phyloP scores from a whole-genome alignment of 1,284 basidiomycete species.

The Pseudomicrostroma phylloplanum region DNA sequence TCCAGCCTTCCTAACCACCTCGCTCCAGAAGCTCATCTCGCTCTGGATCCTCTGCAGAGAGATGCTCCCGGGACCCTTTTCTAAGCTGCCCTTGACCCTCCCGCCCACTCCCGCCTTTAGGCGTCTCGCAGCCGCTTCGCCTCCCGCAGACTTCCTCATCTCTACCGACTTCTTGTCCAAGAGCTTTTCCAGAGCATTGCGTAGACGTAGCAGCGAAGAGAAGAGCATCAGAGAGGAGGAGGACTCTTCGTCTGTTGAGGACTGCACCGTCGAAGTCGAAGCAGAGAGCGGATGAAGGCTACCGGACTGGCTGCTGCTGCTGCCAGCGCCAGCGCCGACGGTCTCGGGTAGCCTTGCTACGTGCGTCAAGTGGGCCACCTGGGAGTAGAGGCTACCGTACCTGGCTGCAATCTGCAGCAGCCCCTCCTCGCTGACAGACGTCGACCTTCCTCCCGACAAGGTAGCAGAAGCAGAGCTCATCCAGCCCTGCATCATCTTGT shows the following conservation, averaged over 20 bases:
- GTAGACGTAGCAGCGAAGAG: neutral
- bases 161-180: neutral
- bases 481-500: neutral
- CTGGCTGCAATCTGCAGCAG: constrained; percentile 12
- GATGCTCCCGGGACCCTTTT: neutral
- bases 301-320: neutral
- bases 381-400: constrained; percentile 20
- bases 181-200: constrained; percentile 1
- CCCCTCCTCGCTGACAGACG: neutral
- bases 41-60: neutral
- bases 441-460: neutral
- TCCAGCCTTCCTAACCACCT: neutral
- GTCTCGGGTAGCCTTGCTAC: neutral
- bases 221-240: neutral
- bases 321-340: neutral
- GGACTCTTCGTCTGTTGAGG: neutral
- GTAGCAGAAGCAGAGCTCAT: neutral
- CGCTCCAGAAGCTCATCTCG: neutral
- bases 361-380: neutral
- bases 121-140: neutral
- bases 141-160: neutral
- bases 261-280: neutral
- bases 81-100: neutral
- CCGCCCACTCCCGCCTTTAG: neutral
- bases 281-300: neutral